Percentiles rank a stretch among this genome's conserved stretches.
Evolutionary conservation across 2,329 filamentous ascomycete genomes (phyloP).

Genomic region (Tolypocladium ophioglossoides): DNA sequence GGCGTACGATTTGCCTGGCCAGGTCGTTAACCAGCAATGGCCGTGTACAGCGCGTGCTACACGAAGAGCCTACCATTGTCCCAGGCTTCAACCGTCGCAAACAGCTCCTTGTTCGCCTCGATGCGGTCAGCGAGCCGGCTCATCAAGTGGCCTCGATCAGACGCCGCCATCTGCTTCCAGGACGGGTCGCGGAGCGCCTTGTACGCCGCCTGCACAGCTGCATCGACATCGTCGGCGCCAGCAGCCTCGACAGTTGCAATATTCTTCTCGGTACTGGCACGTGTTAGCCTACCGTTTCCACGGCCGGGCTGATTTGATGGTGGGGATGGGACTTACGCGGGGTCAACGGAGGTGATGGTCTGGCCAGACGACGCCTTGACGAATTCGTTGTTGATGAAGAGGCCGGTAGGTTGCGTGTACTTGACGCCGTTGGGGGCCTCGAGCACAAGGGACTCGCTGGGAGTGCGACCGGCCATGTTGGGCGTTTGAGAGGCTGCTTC

Average conservation of each 20-base stretch:
- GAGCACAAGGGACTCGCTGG: slow-evolving; percentile 6
- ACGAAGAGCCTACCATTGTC: slow-evolving; percentile 52
- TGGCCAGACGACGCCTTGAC: slow-evolving; percentile 44
- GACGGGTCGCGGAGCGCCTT: slow-evolving; percentile 55
- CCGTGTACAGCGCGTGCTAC: not conserved
- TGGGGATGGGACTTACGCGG: no score
- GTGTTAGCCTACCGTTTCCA: slow-evolving; percentile 13
- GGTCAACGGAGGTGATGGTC: slow-evolving; percentile 51
- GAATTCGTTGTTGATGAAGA: slow-evolving; percentile 73
- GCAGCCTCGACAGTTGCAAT: slow-evolving; percentile 22
- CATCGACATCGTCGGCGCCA: slow-evolving; percentile 18
- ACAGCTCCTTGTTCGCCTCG: slow-evolving; percentile 44
- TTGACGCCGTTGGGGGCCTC: slow-evolving; percentile 49
- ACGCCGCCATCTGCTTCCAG: slow-evolving; percentile 58
- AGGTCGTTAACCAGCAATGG: not conserved
- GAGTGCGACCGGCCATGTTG: not conserved
- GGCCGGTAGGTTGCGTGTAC: slow-evolving; percentile 55
- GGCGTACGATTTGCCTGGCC: slow-evolving; percentile 37
- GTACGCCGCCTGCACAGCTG: slow-evolving; percentile 37
- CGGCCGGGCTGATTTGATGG: no score
- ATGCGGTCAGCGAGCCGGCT: slow-evolving; percentile 61
- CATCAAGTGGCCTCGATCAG: slow-evolving; percentile 59
- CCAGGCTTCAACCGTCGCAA: slow-evolving; percentile 59
- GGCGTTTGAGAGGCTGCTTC: not conserved
- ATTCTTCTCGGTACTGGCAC: slow-evolving; percentile 17